Evolutionary conservation across 2,329 filamentous ascomycete species (phyloP).

Genomic region (Beauveria varroae): DNA sequence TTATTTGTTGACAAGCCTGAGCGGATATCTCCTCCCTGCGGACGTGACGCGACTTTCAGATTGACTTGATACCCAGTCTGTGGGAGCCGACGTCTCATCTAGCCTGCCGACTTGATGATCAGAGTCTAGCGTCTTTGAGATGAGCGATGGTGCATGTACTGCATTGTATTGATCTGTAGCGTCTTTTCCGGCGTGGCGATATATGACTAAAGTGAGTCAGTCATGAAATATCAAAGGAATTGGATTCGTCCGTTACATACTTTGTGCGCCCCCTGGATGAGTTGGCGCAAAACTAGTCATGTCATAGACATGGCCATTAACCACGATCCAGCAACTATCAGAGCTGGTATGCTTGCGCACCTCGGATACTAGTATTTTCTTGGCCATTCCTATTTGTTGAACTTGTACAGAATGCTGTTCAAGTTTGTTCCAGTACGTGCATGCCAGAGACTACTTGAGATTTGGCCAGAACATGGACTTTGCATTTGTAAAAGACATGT

Average conservation of each 20-base stretch:
- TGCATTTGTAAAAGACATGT: not conserved
- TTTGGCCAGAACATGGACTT: too few relatives aligned
- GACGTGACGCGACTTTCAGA: not conserved
- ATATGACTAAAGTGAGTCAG: constrained; percentile 15
- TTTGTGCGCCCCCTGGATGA: constrained; percentile 18
- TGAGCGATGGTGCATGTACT: constrained; percentile 17
- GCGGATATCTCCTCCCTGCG: constrained; percentile 5
- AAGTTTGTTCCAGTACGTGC: not conserved
- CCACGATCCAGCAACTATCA: constrained; percentile 56
- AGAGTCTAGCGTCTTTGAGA: constrained; percentile 14
- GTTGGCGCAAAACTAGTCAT: constrained; percentile 19
- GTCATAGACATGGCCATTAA: constrained; percentile 61
- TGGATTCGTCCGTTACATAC: not conserved
- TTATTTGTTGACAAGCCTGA: too few relatives aligned
- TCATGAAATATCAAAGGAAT: not conserved
- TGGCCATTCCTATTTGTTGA: constrained; percentile 10
- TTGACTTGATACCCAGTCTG: not conserved
- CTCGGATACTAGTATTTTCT: constrained; percentile 31
- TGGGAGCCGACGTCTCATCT: constrained; percentile 10
- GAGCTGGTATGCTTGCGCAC: constrained; percentile 38
- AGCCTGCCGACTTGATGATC: constrained; percentile 15
- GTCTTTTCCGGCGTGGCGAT: constrained; percentile 19
- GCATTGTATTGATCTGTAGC: constrained; percentile 19
- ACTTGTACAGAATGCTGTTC: not conserved
- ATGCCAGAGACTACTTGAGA: not conserved